phyloP scores from a whole-genome alignment of 495 filamentous ascomycete genomes.

The Neurospora sp. region DNA sequence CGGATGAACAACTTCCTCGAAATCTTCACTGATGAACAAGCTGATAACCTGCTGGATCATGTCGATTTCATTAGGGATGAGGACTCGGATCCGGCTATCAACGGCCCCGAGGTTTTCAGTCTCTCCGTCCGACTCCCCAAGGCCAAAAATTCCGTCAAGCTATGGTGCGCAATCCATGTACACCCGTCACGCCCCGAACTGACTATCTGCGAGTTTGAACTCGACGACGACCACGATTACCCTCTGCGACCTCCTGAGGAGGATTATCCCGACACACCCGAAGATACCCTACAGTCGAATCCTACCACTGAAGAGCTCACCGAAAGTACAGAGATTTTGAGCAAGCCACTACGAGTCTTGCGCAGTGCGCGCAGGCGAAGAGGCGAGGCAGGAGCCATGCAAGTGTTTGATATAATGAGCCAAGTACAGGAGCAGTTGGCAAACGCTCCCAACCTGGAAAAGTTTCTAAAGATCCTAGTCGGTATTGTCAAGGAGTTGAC shows the following conservation, averaged over 20 bases:
- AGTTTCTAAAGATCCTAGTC: slow-evolving; percentile 61
- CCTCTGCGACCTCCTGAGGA: slow-evolving; percentile 56
- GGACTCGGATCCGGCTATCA: slow-evolving; percentile 55
- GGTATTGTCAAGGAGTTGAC: slow-evolving; percentile 82
- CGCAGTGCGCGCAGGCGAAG: slow-evolving; percentile 65
- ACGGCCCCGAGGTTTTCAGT: slow-evolving; percentile 82
- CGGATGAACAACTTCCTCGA: slow-evolving; percentile 63
- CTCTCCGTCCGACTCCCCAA: slow-evolving; percentile 52
- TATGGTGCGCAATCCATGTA: slow-evolving; percentile 87
- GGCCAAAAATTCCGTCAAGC: slow-evolving; percentile 42
- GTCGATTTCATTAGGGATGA: slow-evolving; percentile 80
- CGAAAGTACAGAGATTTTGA: slow-evolving; percentile 62
- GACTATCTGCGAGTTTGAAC: slow-evolving; percentile 85
- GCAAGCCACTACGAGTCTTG: slow-evolving; percentile 69
- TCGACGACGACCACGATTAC: slow-evolving; percentile 68
- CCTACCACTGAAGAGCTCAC: slow-evolving; percentile 63
- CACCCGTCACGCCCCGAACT: slow-evolving; percentile 54
- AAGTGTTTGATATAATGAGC: slow-evolving; percentile 86
- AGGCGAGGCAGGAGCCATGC: slow-evolving; percentile 85
- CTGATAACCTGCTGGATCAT: slow-evolving; percentile 74
- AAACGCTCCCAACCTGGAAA: slow-evolving; percentile 54
- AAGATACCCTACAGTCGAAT: slow-evolving; percentile 61
- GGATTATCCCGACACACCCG: slow-evolving; percentile 46
- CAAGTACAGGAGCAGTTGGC: slow-evolving; percentile 75
- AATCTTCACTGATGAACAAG: slow-evolving; percentile 72